Evolutionary conservation across 2,329 filamentous ascomycete species (phyloP).

Genomic region (Coniochaeta sp.): DNA sequence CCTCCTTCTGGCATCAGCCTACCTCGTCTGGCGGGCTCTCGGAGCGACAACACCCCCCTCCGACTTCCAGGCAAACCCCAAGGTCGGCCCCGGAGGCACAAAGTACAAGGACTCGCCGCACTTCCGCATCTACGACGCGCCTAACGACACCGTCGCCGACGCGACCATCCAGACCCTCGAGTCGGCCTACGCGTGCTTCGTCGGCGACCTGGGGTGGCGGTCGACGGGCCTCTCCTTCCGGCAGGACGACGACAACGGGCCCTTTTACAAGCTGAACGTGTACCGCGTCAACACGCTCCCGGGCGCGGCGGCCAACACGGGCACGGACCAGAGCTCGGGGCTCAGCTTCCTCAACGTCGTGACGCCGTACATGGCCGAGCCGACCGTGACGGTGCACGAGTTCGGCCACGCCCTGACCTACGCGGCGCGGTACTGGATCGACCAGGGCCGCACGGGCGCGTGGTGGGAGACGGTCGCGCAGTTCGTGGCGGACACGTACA

Average conservation of each 20-base stretch:
- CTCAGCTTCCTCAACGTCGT: conserved; percentile 36
- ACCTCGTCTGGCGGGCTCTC: conserved; percentile 4
- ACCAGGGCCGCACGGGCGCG: conserved; percentile 36
- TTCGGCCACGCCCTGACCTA: conserved; percentile 42
- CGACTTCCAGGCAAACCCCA: conserved; percentile 17
- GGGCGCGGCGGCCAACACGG: conserved; percentile 29
- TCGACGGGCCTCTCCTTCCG: conserved; percentile 24
- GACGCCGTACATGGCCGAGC: conserved; percentile 26
- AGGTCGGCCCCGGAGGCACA: conserved; percentile 20
- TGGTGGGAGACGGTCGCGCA: conserved; percentile 47
- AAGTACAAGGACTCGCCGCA: conserved; percentile 27
- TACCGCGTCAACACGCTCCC: conserved; percentile 30
- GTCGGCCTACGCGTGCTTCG: conserved; percentile 31
- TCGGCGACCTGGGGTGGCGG: conserved; percentile 23
- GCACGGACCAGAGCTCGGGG: conserved; percentile 29
- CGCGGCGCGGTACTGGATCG: conserved; percentile 32
- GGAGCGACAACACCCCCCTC: conserved; percentile 15
- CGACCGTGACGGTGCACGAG: conserved; percentile 39
- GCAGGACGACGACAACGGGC: conserved; percentile 23
- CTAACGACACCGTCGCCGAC: conserved; percentile 18
- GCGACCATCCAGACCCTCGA: conserved; percentile 32
- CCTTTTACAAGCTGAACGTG: conserved; percentile 38
- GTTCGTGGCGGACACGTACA: conserved; percentile 40
- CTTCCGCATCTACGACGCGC: conserved; percentile 29
- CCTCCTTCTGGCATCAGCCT: background rate